A percentile compares a stretch with the other conserved stretches of the same genome.
Conservation (phyloP, 2,329 filamentous ascomycete species). For the Colletotrichum plurivorum region DNA sequence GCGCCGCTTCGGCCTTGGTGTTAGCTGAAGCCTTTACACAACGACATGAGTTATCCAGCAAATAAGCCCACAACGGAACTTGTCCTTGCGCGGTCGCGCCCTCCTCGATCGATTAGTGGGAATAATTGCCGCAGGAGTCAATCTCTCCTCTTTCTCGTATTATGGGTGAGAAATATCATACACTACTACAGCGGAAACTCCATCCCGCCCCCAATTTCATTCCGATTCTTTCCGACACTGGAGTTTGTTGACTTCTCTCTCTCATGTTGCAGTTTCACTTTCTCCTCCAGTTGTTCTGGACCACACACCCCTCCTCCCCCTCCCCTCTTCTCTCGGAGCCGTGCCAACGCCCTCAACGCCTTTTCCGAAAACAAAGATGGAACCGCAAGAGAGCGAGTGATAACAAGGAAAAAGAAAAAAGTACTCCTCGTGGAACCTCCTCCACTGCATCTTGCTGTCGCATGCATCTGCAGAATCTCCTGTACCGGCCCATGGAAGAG, state of each 20-base stretch:
- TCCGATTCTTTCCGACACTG: conserved; percentile 29
- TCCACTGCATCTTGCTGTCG: conserved; percentile 19
- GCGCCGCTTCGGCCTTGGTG: not conserved
- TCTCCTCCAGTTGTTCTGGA: conserved; percentile 8
- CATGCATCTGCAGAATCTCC: conserved; percentile 27
- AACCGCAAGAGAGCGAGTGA: not conserved
- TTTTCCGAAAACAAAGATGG: conserved; percentile 22
- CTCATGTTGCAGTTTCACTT: conserved; percentile 4
- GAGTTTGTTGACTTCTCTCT: conserved; percentile 12
- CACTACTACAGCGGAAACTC: conserved; percentile 9
- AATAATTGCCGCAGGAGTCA: conserved; percentile 34
- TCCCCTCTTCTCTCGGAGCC: not conserved
- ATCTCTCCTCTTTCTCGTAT: conserved; percentile 21
- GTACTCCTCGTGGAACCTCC: conserved; percentile 1
- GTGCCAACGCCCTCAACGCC: conserved; percentile 18
- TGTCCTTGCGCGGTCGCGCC: conserved; percentile 9
- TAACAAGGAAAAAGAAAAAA: not conserved
- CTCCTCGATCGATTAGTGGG: not conserved
- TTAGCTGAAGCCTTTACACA: conserved; percentile 36
- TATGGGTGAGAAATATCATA: conserved; percentile 25
- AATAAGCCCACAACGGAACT: conserved; percentile 36
- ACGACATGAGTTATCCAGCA: not conserved
- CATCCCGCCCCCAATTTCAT: conserved; percentile 18
- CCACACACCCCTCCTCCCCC: not conserved
- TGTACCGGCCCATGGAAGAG: conserved; percentile 19